These are phyloP conservation scores for Aegilops umbellulata DNA, from an alignment of 176 grass and related monocot genomes.

Conservation along the genomic window DNA sequence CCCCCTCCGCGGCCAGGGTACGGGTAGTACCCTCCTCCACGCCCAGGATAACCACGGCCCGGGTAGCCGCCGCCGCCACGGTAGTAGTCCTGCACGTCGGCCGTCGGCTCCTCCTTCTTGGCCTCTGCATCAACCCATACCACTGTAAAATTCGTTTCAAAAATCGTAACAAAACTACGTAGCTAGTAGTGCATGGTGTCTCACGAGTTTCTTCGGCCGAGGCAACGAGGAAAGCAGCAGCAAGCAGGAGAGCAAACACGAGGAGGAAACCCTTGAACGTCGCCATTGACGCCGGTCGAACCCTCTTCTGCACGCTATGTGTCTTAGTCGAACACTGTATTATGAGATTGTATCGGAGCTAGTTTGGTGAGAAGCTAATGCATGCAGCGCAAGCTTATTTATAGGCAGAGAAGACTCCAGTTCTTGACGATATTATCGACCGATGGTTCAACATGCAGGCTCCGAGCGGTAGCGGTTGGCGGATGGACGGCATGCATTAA, in stretches of 20 bases:
- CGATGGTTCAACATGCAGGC: not conserved
- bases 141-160: too few relatives aligned
- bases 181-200: not conserved
- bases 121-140: not conserved
- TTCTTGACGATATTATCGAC: too few relatives aligned
- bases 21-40: constrained; percentile 24
- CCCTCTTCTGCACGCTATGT: not conserved
- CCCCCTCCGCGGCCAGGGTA: constrained; percentile 19
- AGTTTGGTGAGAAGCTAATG: not conserved
- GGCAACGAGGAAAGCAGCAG: constrained; percentile 33
- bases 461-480: not conserved
- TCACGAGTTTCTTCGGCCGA: constrained; percentile 39
- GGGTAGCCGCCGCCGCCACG: constrained; percentile 17
- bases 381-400: not conserved
- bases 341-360: not conserved
- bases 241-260: constrained; percentile 41
- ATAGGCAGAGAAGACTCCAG: not conserved
- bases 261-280: constrained; percentile 40
- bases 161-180: not conserved
- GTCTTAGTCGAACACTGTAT: not conserved
- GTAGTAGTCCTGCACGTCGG: constrained; percentile 22
- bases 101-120: not conserved
- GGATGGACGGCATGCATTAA: not conserved
- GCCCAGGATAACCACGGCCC: not conserved
- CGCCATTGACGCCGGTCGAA: constrained; percentile 20